Percentiles rank a stretch among this genome's conserved stretches.
These are phyloP conservation scores for Aspergillus novofumigatus DNA, from an alignment of 2,329 filamentous ascomycete species.

Conservation along the genomic window DNA sequence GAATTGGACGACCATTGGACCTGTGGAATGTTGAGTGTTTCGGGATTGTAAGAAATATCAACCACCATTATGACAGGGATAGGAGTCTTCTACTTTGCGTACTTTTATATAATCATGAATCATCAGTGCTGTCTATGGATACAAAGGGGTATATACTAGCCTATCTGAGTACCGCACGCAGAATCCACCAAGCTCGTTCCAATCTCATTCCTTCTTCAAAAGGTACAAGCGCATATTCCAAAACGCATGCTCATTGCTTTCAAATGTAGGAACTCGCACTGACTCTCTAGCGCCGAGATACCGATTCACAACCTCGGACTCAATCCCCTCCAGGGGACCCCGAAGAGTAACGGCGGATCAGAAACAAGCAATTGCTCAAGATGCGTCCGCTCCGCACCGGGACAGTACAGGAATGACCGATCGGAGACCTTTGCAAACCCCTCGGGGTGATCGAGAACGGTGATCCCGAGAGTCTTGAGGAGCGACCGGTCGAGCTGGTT, in stretches of 20 bases:
- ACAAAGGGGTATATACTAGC: neutral
- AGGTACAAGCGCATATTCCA: slow-evolving; percentile 36
- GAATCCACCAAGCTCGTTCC: neutral
- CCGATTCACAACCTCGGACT: slow-evolving; percentile 17
- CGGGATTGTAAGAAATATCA: neutral
- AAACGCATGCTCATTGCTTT: slow-evolving; percentile 32
- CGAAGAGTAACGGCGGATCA: slow-evolving; percentile 54
- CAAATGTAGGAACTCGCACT: slow-evolving; percentile 26
- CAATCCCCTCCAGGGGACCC: slow-evolving; percentile 43
- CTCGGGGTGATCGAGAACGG: slow-evolving; percentile 44
- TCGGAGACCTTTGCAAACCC: slow-evolving; percentile 50
- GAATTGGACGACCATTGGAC: neutral
- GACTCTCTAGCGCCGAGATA: slow-evolving; percentile 22
- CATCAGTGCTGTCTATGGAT: neutral
- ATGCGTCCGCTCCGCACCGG: slow-evolving; percentile 53
- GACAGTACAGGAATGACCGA: slow-evolving; percentile 55
- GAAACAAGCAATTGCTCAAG: slow-evolving; percentile 48
- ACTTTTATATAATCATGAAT: neutral
- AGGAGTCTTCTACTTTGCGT: neutral
- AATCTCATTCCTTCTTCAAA: slow-evolving; percentile 5
- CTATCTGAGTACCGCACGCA: neutral
- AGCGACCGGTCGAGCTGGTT: slow-evolving; percentile 38
- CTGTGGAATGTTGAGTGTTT: neutral
- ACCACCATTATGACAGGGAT: neutral
- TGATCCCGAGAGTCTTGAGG: slow-evolving; percentile 32